phyloP scores from a whole-genome alignment of 352 stramenopile species.

The Phytophthora palmivora region DNA sequence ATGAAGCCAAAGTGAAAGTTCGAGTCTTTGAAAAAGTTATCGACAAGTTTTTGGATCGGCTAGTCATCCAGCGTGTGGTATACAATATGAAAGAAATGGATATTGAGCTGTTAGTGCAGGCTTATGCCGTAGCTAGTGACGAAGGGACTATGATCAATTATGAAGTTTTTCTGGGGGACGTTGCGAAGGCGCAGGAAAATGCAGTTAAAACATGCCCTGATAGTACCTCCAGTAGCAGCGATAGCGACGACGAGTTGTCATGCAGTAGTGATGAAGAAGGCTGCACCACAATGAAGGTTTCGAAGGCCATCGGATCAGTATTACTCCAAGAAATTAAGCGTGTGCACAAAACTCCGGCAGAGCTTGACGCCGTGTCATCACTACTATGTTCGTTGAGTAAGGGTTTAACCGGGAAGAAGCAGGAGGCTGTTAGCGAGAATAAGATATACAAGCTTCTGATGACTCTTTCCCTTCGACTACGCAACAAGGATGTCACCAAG shows the following conservation, averaged over 20 bases:
- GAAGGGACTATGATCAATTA: conserved; percentile 51
- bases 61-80: conserved; percentile 56
- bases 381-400: conserved; percentile 32
- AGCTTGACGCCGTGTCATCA: conserved; percentile 46
- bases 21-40: conserved; percentile 78
- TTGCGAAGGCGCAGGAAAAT: conserved; percentile 46
- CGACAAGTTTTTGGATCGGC: conserved; percentile 74
- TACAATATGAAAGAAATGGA: conserved; percentile 81
- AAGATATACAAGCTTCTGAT: conserved; percentile 71
- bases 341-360: conserved; percentile 37
- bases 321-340: conserved; percentile 49
- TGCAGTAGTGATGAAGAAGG: conserved; percentile 54
- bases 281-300: conserved; percentile 26
- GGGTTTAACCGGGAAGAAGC: conserved; percentile 30
- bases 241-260: conserved; percentile 43
- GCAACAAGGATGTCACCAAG: conserved; percentile 55
- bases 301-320: conserved; percentile 32
- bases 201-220: conserved; percentile 9
- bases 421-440: conserved; percentile 52
- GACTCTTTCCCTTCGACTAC: conserved; percentile 49
- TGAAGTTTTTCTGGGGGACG: conserved; percentile 56
- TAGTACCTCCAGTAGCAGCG: conserved; percentile 37
- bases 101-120: conserved; percentile 44
- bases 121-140: conserved; percentile 35
- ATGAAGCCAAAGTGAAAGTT: conserved; percentile 53